phyloP scores from a whole-genome alignment of 805 yeast genomes.

The Candida taoyuanica region DNA sequence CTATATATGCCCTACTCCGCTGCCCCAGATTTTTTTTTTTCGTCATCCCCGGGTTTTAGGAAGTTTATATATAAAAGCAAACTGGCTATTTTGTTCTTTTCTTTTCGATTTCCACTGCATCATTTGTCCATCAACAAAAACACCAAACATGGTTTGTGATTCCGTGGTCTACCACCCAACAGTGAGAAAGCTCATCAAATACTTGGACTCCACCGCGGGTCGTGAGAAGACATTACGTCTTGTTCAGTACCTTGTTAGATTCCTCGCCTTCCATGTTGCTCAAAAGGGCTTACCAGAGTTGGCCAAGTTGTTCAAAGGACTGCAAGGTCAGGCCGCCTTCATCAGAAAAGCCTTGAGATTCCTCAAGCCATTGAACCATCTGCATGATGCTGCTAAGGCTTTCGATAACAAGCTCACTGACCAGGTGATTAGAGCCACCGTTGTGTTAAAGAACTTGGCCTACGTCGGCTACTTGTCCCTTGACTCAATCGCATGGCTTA shows the following conservation, averaged over 20 bases:
- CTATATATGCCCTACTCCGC: conserved; percentile 3
- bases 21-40: conserved; percentile 11
- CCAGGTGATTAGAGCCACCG: conserved; percentile 46
- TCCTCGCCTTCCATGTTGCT: conserved; percentile 57
- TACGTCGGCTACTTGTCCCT: conserved; percentile 59
- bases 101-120: neutral
- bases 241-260: conserved; percentile 75
- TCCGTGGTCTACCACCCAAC: conserved; percentile 72
- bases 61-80: conserved; percentile 1
- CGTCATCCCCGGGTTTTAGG: conserved; percentile 1
- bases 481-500: conserved; percentile 59
- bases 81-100: neutral
- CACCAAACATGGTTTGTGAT: conserved; percentile 55
- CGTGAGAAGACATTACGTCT: conserved; percentile 78
- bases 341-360: conserved; percentile 82
- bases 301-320: conserved; percentile 45
- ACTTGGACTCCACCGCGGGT: conserved; percentile 64
- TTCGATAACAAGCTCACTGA: conserved; percentile 69
- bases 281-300: conserved; percentile 51
- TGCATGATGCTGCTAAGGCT: conserved; percentile 63
- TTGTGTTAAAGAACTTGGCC: conserved; percentile 53
- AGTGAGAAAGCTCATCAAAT: conserved; percentile 52
- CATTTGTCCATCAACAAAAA: neutral
- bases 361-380: conserved; percentile 72
- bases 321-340: conserved; percentile 60